These are phyloP conservation scores for Juglanconis juglandina DNA, from an alignment of 2,329 filamentous ascomycete genomes.

Conservation along the genomic window DNA sequence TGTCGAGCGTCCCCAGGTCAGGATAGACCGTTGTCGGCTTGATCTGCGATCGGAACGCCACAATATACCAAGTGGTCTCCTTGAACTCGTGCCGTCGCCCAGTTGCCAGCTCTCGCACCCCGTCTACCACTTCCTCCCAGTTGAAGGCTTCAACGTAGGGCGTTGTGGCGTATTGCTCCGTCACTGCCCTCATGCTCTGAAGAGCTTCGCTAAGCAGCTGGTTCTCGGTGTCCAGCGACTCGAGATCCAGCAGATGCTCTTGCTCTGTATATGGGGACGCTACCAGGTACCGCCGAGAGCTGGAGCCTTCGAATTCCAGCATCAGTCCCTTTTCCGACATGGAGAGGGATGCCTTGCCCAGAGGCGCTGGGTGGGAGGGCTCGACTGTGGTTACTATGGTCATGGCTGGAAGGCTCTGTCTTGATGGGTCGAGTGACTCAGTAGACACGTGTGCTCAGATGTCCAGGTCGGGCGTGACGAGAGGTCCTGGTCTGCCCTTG, in stretches of 20 bases:
- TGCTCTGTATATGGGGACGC: constrained; percentile 73
- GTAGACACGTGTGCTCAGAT: background rate
- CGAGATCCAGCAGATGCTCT: constrained; percentile 70
- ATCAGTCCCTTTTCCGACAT: background rate
- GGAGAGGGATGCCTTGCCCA: background rate
- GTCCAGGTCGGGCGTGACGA: no score
- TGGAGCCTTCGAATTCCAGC: background rate
- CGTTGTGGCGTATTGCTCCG: constrained; percentile 72
- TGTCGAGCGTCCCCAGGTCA: constrained; percentile 70
- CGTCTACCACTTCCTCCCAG: constrained; percentile 61
- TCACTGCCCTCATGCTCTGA: constrained; percentile 57
- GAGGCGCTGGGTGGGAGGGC: background rate
- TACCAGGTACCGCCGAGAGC: constrained; percentile 44
- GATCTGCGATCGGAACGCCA: constrained; percentile 76
- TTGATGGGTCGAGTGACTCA: background rate
- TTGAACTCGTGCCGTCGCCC: constrained; percentile 53
- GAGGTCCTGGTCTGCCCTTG: no score
- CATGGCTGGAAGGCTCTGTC: background rate
- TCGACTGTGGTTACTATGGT: background rate
- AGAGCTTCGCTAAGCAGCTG: constrained; percentile 71
- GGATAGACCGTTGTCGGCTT: constrained; percentile 63
- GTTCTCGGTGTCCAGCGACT: constrained; percentile 61
- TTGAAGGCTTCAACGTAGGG: constrained; percentile 75
- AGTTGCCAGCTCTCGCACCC: constrained; percentile 50
- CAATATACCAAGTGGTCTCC: constrained; percentile 71